Conservation (phyloP, 1,284 basidiomycete species). For the Stereum hirsutum region DNA sequence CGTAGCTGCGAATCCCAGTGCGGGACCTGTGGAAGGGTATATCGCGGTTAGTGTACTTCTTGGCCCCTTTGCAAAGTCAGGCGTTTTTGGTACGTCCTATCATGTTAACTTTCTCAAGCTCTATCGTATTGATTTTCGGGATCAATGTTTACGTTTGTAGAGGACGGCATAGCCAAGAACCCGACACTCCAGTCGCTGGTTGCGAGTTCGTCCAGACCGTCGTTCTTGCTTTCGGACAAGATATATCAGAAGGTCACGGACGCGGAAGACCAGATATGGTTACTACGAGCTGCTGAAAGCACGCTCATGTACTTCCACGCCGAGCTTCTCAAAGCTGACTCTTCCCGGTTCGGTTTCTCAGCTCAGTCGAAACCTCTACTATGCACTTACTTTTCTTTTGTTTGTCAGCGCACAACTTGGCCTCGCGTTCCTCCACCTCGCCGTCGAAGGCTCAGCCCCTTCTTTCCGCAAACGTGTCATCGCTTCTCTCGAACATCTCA, state of each 20-base stretch:
- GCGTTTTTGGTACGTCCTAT: slow-evolving; percentile 39
- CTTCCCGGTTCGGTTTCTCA: slow-evolving; percentile 41
- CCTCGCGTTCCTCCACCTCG: slow-evolving; percentile 58
- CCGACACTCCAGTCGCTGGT: slow-evolving; percentile 31
- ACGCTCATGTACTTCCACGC: slow-evolving; percentile 39
- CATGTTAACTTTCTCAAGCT: slow-evolving; percentile 7
- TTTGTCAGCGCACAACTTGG: slow-evolving; percentile 61
- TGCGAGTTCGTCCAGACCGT: slow-evolving; percentile 54
- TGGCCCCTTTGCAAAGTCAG: slow-evolving; percentile 44
- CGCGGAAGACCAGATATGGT: slow-evolving; percentile 67
- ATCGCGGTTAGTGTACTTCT: slow-evolving; percentile 64
- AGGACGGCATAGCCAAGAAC: slow-evolving; percentile 28
- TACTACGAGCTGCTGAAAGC: slow-evolving; percentile 59
- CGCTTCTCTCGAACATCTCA: slow-evolving; percentile 29
- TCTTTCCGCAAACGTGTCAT: slow-evolving; percentile 44
- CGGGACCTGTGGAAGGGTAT: slow-evolving; percentile 78
- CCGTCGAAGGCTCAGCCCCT: slow-evolving; percentile 44
- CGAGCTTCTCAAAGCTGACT: slow-evolving; percentile 47
- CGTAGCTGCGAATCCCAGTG: slow-evolving; percentile 46
- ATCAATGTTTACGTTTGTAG: no score
- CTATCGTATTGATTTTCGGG: no score
- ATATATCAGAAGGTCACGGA: slow-evolving; percentile 68
- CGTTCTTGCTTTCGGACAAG: slow-evolving; percentile 83
- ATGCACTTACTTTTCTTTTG: slow-evolving; percentile 2
- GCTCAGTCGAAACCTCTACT: slow-evolving; percentile 7